Percentiles rank a stretch among this genome's conserved stretches.
phyloP scores from a whole-genome alignment of 306 rosid genomes.

The Bauhinia variegata region DNA sequence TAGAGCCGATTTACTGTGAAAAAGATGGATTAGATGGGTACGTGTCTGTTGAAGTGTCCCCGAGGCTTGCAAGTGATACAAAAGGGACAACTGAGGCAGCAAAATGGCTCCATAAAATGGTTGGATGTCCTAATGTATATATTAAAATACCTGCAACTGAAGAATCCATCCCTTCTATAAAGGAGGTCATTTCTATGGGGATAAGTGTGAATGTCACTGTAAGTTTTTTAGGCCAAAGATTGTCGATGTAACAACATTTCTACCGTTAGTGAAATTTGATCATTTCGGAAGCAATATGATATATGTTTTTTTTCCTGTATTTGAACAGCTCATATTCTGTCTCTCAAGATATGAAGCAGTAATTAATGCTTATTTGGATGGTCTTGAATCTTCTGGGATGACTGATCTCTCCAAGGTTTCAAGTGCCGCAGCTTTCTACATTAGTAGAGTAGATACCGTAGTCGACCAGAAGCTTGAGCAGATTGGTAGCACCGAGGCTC shows the following conservation, averaged over 20 bases:
- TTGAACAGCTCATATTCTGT: constrained; percentile 80
- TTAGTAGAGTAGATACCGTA: constrained; percentile 81
- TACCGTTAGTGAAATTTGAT: constrained; percentile 11
- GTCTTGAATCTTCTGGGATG: constrained; percentile 78
- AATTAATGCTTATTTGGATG: constrained; percentile 86
- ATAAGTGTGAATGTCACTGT: constrained; percentile 93
- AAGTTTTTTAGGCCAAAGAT: constrained; percentile 36
- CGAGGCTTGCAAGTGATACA: constrained; percentile 79
- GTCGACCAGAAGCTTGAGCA: constrained; percentile 76
- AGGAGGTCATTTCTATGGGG: constrained; percentile 78
- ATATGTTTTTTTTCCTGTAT: not conserved
- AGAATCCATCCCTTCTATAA: constrained; percentile 77
- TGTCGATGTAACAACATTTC: not conserved
- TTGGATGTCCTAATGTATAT: constrained; percentile 71
- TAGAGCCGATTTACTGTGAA: constrained; percentile 75
- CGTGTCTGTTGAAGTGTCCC: constrained; percentile 86
- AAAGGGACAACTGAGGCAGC: constrained; percentile 77
- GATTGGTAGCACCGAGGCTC: constrained; percentile 78
- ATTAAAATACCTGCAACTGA: constrained; percentile 90
- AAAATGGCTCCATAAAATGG: constrained; percentile 80
- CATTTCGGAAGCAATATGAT: not conserved
- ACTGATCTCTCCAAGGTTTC: constrained; percentile 76
- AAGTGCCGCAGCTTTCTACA: constrained; percentile 94
- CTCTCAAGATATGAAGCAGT: constrained; percentile 81
- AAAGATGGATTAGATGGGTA: constrained; percentile 75